Evolutionary conservation across 1,284 basidiomycete species (phyloP).

Genomic region (Caloboletus firmus): DNA sequence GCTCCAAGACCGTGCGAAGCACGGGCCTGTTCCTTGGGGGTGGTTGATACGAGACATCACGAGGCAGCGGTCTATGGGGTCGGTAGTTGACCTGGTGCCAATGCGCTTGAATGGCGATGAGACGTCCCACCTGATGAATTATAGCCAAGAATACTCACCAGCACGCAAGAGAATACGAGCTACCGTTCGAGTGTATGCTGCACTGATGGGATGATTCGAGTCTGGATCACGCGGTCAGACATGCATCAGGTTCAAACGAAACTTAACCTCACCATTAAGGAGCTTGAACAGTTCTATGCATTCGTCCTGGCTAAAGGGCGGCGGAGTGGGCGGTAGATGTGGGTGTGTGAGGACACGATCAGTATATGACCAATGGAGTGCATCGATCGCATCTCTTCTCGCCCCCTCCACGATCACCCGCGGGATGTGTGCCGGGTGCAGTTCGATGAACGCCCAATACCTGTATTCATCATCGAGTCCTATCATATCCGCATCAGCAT

Average conservation of each 20-base stretch:
- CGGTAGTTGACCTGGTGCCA: slow-evolving; percentile 74
- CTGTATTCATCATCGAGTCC: slow-evolving; percentile 70
- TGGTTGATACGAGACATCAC: slow-evolving; percentile 41
- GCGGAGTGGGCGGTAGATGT: slow-evolving; percentile 41
- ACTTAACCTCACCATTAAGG: slow-evolving; percentile 46
- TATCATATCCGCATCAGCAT: slow-evolving; percentile 25
- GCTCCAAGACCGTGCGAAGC: slow-evolving; percentile 51
- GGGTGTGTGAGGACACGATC: slow-evolving; percentile 66
- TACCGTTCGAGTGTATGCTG: slow-evolving; percentile 66
- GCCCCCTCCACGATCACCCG: slow-evolving; percentile 47
- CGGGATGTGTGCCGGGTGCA: slow-evolving; percentile 65
- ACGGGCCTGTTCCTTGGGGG: slow-evolving; percentile 42
- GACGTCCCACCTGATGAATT: not conserved
- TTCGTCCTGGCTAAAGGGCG: slow-evolving; percentile 71
- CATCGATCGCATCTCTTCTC: slow-evolving; percentile 64
- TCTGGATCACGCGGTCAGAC: slow-evolving; percentile 26
- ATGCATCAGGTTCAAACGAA: slow-evolving; percentile 10
- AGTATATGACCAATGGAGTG: slow-evolving; percentile 73
- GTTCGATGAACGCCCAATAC: slow-evolving; percentile 75
- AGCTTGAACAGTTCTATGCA: slow-evolving; percentile 67
- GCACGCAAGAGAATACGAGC: slow-evolving; percentile 66
- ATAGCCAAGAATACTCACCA: slow-evolving; percentile 43
- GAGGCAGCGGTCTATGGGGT: slow-evolving; percentile 58
- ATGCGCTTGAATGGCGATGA: slow-evolving; percentile 45
- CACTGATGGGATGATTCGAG: slow-evolving; percentile 36